Percentiles rank a stretch among this genome's conserved stretches.
Evolutionary conservation across 2,329 filamentous ascomycete genomes (phyloP).

Genomic region (Penicillium sclerotiorum): DNA sequence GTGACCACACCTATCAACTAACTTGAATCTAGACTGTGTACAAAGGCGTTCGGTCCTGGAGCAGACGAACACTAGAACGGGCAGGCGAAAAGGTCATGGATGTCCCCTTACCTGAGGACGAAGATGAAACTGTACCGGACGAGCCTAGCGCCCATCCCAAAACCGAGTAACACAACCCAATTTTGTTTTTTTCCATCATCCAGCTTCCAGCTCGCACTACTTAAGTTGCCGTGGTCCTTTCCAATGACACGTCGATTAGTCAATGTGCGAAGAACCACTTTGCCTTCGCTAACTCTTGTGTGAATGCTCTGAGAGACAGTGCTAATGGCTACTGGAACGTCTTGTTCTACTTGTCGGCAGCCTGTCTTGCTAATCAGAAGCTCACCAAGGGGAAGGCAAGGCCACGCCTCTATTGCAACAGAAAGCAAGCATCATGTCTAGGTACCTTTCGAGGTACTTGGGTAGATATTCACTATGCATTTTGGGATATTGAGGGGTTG

Average conservation of each 20-base stretch:
- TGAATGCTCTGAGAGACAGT: constrained; percentile 29
- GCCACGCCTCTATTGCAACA: constrained; percentile 29
- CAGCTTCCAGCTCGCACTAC: constrained; percentile 67
- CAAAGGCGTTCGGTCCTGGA: constrained; percentile 76
- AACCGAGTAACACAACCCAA: constrained; percentile 21
- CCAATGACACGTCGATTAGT: constrained; percentile 93
- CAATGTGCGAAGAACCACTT: constrained; percentile 81
- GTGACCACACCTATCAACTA: not conserved
- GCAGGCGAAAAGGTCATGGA: constrained; percentile 82
- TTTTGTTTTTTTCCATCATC: not conserved
- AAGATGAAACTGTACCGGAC: constrained; percentile 34
- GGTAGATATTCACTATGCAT: constrained; percentile 28
- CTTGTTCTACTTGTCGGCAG: constrained; percentile 32
- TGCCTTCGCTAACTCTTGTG: constrained; percentile 38
- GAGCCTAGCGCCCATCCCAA: constrained; percentile 24
- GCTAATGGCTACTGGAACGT: constrained; percentile 29
- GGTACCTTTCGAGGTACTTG: too few species aligned
- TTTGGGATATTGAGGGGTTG: constrained; percentile 21
- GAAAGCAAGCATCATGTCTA: not conserved
- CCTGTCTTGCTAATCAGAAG: constrained; percentile 28
- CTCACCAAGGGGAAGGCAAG: constrained; percentile 33
- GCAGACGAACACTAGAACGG: constrained; percentile 70
- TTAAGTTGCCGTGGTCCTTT: constrained; percentile 88
- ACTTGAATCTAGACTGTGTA: constrained; percentile 65
- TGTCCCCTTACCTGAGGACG: constrained; percentile 59